These are phyloP conservation scores for Litsea cubeba DNA, from an alignment of 164 flowering plant genomes.

Conservation along the genomic window DNA sequence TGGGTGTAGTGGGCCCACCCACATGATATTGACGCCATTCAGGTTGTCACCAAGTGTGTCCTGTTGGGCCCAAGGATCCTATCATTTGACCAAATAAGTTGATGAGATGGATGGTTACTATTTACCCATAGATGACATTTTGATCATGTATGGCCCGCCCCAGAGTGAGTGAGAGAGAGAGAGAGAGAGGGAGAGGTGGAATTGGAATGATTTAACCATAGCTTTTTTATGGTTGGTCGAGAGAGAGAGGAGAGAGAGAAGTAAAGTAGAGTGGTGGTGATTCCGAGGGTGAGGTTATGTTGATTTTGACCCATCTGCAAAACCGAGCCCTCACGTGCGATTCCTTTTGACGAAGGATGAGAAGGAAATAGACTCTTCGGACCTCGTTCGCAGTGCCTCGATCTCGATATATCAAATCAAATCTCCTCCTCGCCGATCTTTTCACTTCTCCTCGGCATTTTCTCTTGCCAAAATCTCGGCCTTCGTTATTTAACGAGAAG, in stretches of 20 bases:
- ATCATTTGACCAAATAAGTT: neutral
- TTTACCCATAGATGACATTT: too few relatives aligned
- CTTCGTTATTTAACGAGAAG: too few relatives aligned
- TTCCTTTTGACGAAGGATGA: slow-evolving; percentile 6
- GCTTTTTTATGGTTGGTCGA: neutral
- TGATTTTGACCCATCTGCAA: slow-evolving; percentile 21
- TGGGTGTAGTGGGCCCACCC: neutral
- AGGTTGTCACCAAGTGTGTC: neutral
- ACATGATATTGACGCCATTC: neutral
- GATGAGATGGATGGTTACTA: too few relatives aligned
- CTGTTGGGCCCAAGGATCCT: neutral
- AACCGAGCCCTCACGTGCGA: slow-evolving; percentile 36
- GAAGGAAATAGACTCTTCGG: neutral
- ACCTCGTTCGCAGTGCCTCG: neutral
- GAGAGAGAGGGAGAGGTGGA: neutral
- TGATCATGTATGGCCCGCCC: too few relatives aligned
- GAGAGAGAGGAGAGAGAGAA: neutral
- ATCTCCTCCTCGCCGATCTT: slow-evolving; percentile 1
- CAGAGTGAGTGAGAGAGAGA: neutral
- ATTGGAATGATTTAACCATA: neutral
- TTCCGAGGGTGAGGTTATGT: slow-evolving; percentile 22
- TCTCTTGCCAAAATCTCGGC: neutral
- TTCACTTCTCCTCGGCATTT: neutral
- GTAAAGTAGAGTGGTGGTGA: neutral
- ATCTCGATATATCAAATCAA: neutral